Conservation (phyloP, 768 basidiomycete species). For the Termitomyces sp. region DNA sequence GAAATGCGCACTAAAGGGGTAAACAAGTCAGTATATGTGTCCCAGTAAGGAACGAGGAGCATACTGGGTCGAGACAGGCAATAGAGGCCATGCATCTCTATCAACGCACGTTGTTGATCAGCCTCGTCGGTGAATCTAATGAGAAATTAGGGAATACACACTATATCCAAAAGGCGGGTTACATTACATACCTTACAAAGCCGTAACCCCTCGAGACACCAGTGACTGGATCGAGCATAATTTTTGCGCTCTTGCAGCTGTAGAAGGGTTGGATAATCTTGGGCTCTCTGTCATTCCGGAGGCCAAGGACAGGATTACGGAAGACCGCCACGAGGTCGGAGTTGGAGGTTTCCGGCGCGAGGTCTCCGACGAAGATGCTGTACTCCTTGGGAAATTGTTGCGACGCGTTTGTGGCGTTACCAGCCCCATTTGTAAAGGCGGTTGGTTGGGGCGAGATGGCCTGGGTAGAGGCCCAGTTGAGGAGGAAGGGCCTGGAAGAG, state of each 20-base stretch:
- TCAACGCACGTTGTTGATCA: constrained; percentile 86
- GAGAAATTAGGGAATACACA: constrained; percentile 17
- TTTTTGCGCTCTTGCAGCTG: constrained; percentile 94
- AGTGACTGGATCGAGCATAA: constrained; percentile 89
- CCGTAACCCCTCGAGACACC: constrained; percentile 91
- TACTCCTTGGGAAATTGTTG: constrained; percentile 81
- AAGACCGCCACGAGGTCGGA: constrained; percentile 94
- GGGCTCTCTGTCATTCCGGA: constrained; percentile 83
- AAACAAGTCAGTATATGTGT: constrained; percentile 30
- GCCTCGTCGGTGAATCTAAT: constrained; percentile 81
- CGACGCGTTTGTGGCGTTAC: constrained; percentile 30
- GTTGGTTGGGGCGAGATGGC: constrained; percentile 30
- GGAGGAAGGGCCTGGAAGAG: constrained; percentile 75
- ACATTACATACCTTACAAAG: constrained; percentile 80
- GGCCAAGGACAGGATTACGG: constrained; percentile 83
- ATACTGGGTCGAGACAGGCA: constrained; percentile 86
- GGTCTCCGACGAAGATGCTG: constrained; percentile 92
- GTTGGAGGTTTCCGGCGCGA: constrained; percentile 91
- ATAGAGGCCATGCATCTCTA: constrained; percentile 90
- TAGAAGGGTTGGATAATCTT: constrained; percentile 86
- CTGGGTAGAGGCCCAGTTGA: constrained; percentile 67
- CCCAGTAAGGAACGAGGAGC: constrained; percentile 27
- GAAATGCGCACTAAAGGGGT: constrained; percentile 76
- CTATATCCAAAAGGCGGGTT: constrained; percentile 3
- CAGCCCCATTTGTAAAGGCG: constrained; percentile 29